Evolutionary conservation across 2,329 filamentous ascomycete genomes (phyloP).

Genomic region (Arthrobotrys pseudoclavata): DNA sequence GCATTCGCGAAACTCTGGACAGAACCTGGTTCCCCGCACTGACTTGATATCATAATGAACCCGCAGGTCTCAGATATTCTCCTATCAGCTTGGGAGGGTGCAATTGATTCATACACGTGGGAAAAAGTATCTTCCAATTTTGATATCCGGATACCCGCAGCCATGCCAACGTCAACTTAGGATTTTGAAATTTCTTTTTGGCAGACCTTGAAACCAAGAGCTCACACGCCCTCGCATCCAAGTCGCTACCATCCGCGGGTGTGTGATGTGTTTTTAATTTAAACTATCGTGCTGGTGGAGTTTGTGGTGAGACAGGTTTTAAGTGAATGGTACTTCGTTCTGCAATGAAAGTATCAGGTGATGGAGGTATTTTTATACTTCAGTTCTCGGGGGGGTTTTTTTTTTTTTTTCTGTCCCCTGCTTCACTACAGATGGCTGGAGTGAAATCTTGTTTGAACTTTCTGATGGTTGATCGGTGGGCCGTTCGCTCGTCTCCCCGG

Average conservation of each 20-base stretch:
- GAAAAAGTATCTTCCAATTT: background rate
- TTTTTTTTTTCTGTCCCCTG: background rate
- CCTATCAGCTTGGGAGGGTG: conserved; percentile 17
- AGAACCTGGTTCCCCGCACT: conserved; percentile 22
- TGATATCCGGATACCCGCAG: background rate
- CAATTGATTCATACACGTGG: background rate
- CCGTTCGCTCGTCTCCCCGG: background rate
- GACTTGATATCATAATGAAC: background rate
- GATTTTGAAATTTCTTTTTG: background rate
- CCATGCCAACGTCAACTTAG: background rate
- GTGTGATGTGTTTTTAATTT: conserved; percentile 35
- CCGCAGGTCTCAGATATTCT: conserved; percentile 19
- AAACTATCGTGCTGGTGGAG: conserved; percentile 3
- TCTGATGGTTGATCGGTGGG: background rate
- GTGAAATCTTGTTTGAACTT: conserved; percentile 3
- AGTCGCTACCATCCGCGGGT: conserved; percentile 43
- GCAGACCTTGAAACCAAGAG: conserved; percentile 9
- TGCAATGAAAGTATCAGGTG: conserved; percentile 3
- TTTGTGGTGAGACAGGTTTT: conserved; percentile 44
- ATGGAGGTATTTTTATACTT: conserved; percentile 12
- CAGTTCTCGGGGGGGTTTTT: conserved; percentile 14
- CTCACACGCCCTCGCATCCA: conserved; percentile 35
- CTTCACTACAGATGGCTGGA: background rate
- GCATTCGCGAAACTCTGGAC: background rate
- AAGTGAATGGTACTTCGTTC: background rate